Evolutionary conservation across 768 basidiomycete genomes (phyloP), one percentile per base, ranked within the genome.

Genomic region (Vishniacozyma victoriae): DNA sequence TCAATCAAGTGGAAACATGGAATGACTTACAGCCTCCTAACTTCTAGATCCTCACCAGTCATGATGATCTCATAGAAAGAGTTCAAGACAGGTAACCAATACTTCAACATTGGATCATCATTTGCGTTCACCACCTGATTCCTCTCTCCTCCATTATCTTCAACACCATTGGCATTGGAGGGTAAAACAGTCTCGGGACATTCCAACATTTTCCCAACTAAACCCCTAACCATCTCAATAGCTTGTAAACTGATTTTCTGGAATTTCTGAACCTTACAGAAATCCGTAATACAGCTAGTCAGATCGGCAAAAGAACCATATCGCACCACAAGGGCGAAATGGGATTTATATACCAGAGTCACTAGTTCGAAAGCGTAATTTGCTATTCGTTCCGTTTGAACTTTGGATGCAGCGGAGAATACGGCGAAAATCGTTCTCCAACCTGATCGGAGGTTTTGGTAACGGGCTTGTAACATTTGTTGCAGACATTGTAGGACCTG

Each of bases 341-440:
- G 87, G 37, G 92, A 84, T 60, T 80, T 81, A 76, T 96, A 93
- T 41, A 99, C 74, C 55, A 84, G 81, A 40, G 85, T 88, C 33
- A 97, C 92, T 29, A 97, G 86, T 67, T 99, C 95, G 60, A 97
- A 99, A 0, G 93, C 91, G 14, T 92, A 87, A 58, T 76, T 89
- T 4, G 85, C 87, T 48, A 97, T 84, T 35, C 89, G 83, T 72
- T 96, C 95, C 86, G 89, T 92, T 20, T 85, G 76, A 20, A 88
- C 91, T 69, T 86, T 91, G 9, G 92, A 92, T 0, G 95, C 91
- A 14, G 95, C 89, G 26, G 92, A 87, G 68, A 97, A 97, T 13
- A 97, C 95, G 19, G 88, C 87, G 72, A 99, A 97, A 89, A 99
- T 96, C 1, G 95, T 99, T 52, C 91, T 78, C 95, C 95, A 99